Base-by-base conservation (phyloP, 1,139 yeast species). In the Zygosaccharomyces pseudobailii region DNA sequence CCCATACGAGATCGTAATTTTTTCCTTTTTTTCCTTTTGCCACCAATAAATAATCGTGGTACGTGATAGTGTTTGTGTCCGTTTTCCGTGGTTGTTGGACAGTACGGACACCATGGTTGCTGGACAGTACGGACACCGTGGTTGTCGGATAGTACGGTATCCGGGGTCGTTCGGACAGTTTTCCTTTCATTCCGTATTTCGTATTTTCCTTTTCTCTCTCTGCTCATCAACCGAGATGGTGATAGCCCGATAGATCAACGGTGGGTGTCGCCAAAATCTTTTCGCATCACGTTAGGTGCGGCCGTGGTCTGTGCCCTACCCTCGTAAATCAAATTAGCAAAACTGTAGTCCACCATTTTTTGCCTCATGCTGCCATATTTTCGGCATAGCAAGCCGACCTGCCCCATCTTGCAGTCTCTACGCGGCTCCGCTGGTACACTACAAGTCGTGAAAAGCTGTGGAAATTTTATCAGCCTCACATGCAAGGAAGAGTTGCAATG, bases 41-140 rank as follows among this genome's bases (percentile, higher is more conserved):
- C 41, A 38, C 41, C 41, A 5, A 20, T 27, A 38, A 38, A 38
- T 23, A 38, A 13, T 19, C 41, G 41, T 38, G 22, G n/a, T n/a
- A n/a, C 13, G 24, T 0, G 0, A n/a, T 19, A 34, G 20, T 38
- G 25, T n/a, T 20, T 9, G 9, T 23, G 17, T n/a, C 28, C 30
- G 30, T 3, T 13, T 13, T 1, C 17, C 2, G 2, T 1, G 17
- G 17, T 13, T 13, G 1, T 13, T 1, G 17, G 17, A 13, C 17
- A 13, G 17, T 13, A 13, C 17, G 17, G 17, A 3, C 1, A 24
- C 27, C 27, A 24, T 24, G 27, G 6, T 24, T 24, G 8, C 30
- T n/a, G n/a, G n/a, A n/a, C n/a, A n/a, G n/a, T n/a, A n/a, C n/a
- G n/a, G n/a, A n/a, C n/a, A n/a, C n/a, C n/a, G n/a, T n/a, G n/a